Evolutionary conservation across 208 protist genomes (phyloP).

Genomic region (Kentomonas sorsogonicus): DNA sequence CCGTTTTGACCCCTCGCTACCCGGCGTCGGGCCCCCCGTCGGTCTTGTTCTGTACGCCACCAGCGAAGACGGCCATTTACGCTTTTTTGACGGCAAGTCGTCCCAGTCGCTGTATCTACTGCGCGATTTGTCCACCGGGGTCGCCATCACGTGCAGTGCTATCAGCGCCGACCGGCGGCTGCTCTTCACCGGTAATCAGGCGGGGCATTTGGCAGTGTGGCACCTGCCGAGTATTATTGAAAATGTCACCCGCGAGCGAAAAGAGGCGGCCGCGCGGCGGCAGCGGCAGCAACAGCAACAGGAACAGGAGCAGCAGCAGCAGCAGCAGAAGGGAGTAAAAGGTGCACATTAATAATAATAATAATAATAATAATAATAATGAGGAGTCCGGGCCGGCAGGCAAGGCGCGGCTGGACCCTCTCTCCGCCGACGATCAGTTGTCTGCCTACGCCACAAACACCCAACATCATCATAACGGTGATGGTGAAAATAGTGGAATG

Average conservation of each 20-base stretch:
- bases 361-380: no score
- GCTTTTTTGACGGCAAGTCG: constrained; percentile 65
- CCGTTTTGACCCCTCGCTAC: constrained; percentile 19
- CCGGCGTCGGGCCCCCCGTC: constrained; percentile 18
- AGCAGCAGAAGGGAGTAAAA: not conserved
- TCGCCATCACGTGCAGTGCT: constrained; percentile 75
- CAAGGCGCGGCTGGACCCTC: no score
- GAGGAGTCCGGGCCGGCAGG: no score
- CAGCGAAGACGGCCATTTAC: constrained; percentile 80
- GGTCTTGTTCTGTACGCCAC: constrained; percentile 48
- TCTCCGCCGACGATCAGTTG: no score
- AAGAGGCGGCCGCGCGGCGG: not conserved
- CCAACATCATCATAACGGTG: no score
- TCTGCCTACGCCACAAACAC: no score
- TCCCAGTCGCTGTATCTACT: constrained; percentile 45
- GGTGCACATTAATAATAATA: no score
- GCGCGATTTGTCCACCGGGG: constrained; percentile 65
- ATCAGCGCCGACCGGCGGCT: constrained; percentile 61
- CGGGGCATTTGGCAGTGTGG: constrained; percentile 77
- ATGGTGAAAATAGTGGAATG: no score
- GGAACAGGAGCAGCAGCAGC: constrained; percentile 6
- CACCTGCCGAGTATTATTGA: constrained; percentile 73
- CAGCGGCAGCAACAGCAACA: constrained; percentile 3
- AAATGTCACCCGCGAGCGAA: constrained; percentile 15
- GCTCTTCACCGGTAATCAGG: constrained; percentile 79